Base-by-base conservation (phyloP, 345 rosid species). In the Gossypium australe region DNA sequence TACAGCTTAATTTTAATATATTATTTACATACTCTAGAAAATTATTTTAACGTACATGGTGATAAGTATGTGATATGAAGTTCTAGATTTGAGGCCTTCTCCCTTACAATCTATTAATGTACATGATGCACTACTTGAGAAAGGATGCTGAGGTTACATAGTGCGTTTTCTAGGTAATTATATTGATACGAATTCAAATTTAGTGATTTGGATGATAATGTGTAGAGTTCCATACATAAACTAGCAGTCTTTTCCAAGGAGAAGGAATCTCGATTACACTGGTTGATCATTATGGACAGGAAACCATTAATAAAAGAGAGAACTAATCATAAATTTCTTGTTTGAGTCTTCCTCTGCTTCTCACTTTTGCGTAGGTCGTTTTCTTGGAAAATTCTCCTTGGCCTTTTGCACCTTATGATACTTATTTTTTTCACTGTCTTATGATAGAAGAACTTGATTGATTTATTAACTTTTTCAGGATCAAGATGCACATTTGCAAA, bases 401-500 rank as follows among this genome's bases (percentile, higher is more conserved):
- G 44, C 48, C 25, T 47, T 44, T 64, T 18, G 12, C 47, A 22
- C 66, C 72, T 27, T 20, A 45, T 59, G 55, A 55, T 24, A 25
- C 41, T 2, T 65, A 49, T 56, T 25, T 56, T 60, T 49, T 44
- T 7, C 25, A 16, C 41, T 13, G 41, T 77, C 53, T 48, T 51
- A 64, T 34, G 70, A 9, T 68, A 77, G 78, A 74, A 43, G 25
- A 57, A 18, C 60, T 76, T 72, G 38, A 59, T 34, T 73, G 45
- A 52, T 77, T 34, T 34, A 5, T 34, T 34, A 67, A 67, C 72
- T 77, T 84, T 78, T 88, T 88, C 92, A 95, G 99, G 96, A 91
- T 69, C 87, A 79, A 78, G 90, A 80, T 78, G 79, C 78, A 27
- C 63, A 82, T 77, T 76, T 77, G 85, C 98, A 86, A 80, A 89